Evolutionary conservation across 2,329 filamentous ascomycete species (phyloP).

Genomic region (Pyricularia pennisetigena): DNA sequence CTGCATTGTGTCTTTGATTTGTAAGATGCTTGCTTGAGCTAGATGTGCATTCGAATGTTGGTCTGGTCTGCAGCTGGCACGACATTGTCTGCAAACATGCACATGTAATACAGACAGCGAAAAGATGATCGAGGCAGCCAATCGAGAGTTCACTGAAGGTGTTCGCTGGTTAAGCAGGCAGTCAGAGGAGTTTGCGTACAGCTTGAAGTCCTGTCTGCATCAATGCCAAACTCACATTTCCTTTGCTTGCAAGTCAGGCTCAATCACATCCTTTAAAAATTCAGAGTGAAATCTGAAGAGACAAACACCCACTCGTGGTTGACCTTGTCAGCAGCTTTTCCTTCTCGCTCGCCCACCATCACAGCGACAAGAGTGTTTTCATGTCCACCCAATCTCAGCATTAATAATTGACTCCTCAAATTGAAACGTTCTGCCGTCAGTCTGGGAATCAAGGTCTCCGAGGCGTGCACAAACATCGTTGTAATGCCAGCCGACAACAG

Average conservation of each 20-base stretch:
- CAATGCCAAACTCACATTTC: not conserved
- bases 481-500: not conserved
- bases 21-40: not conserved
- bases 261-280: no score
- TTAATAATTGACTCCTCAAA: not conserved
- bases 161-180: not conserved
- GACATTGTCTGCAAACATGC: not conserved
- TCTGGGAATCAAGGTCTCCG: not conserved
- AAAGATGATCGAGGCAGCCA: not conserved
- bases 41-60: not conserved
- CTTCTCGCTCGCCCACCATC: not conserved
- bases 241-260: no score
- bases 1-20: not conserved
- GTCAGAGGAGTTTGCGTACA: not conserved
- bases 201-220: not conserved
- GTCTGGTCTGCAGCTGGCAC: not conserved
- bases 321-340: not conserved
- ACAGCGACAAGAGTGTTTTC: not conserved
- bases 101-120: not conserved
- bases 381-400: not conserved
- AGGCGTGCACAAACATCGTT: not conserved
- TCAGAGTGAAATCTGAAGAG: not conserved
- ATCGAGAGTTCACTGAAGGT: not conserved
- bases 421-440: not conserved
- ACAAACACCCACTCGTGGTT: not conserved